These are phyloP conservation scores for Chlorophyllum brunneum DNA, from an alignment of 768 basidiomycete species.

Conservation along the genomic window DNA sequence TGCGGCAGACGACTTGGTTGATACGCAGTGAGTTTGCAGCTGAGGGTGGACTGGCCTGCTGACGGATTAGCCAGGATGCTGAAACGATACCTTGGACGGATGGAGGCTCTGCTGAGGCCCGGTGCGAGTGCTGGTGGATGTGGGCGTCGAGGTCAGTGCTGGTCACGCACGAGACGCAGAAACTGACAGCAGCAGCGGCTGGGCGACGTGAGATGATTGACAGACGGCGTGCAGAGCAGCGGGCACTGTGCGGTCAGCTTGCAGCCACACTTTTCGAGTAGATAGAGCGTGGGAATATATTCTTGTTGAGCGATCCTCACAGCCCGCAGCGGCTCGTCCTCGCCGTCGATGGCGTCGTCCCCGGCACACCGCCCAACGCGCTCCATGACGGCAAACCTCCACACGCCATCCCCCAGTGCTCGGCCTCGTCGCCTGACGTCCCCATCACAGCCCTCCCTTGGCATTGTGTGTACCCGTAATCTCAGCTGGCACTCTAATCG, in stretches of 20 bases:
- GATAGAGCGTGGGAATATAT: conserved; percentile 6
- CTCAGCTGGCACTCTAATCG: neutral
- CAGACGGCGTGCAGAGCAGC: neutral
- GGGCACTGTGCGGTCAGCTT: neutral
- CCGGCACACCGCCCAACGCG: conserved; percentile 20
- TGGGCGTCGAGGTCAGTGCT: neutral
- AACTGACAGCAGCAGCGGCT: neutral
- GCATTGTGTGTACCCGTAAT: neutral
- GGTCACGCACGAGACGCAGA: neutral
- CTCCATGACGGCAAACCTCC: conserved; percentile 19
- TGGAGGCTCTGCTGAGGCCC: neutral
- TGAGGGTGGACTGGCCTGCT: too few relatives aligned
- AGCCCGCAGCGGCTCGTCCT: neutral
- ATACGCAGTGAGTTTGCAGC: neutral
- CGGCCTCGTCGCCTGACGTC: conserved; percentile 26
- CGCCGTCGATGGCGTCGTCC: conserved; percentile 18
- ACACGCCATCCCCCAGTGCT: conserved; percentile 16
- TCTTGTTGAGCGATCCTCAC: conserved; percentile 5
- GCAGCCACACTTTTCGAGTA: neutral
- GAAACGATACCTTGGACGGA: neutral
- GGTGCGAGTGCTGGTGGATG: neutral
- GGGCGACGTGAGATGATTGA: neutral
- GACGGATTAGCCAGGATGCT: neutral
- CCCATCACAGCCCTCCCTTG: conserved; percentile 17
- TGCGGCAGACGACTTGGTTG: neutral